Conservation (phyloP, 495 filamentous ascomycete genomes). For the Usnea hakonensis region DNA sequence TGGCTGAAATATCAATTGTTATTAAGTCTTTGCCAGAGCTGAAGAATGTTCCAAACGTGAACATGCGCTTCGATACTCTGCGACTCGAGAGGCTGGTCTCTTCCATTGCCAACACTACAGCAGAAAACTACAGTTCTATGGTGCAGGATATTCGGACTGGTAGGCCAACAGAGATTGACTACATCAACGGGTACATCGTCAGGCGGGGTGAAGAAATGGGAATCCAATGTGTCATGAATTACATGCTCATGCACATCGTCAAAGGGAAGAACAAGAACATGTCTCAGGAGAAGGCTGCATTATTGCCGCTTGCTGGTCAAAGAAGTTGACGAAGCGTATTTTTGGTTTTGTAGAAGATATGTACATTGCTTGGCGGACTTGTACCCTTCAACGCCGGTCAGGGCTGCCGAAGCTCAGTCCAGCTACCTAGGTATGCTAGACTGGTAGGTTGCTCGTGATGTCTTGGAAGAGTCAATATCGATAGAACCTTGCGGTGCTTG, state of each 20-base stretch:
- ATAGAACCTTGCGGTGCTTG: neutral
- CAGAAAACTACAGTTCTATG: slow-evolving; percentile 69
- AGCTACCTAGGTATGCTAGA: neutral
- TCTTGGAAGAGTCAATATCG: neutral
- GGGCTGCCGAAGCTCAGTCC: neutral
- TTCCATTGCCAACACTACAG: slow-evolving; percentile 52
- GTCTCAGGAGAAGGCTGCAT: slow-evolving; percentile 9
- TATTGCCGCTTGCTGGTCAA: slow-evolving; percentile 15
- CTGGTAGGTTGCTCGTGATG: too few relatives aligned
- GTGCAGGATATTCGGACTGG: slow-evolving; percentile 61
- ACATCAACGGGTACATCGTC: slow-evolving; percentile 80
- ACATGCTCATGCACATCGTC: slow-evolving; percentile 56
- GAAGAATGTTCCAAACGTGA: slow-evolving; percentile 49
- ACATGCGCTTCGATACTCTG: slow-evolving; percentile 47
- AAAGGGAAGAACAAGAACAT: slow-evolving; percentile 30
- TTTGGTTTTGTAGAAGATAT: neutral
- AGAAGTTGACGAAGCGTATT: slow-evolving; percentile 1
- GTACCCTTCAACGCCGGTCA: neutral
- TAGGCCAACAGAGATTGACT: slow-evolving; percentile 67
- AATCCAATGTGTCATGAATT: slow-evolving; percentile 57
- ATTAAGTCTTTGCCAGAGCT: slow-evolving; percentile 61
- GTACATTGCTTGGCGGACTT: neutral
- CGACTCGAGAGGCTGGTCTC: slow-evolving; percentile 49
- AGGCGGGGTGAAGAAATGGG: slow-evolving; percentile 59
- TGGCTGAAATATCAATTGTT: slow-evolving; percentile 58